Evolutionary conservation across 805 yeast species (phyloP), one percentile per base, ranked within the genome.

Genomic region (Pichia membranifaciens): DNA sequence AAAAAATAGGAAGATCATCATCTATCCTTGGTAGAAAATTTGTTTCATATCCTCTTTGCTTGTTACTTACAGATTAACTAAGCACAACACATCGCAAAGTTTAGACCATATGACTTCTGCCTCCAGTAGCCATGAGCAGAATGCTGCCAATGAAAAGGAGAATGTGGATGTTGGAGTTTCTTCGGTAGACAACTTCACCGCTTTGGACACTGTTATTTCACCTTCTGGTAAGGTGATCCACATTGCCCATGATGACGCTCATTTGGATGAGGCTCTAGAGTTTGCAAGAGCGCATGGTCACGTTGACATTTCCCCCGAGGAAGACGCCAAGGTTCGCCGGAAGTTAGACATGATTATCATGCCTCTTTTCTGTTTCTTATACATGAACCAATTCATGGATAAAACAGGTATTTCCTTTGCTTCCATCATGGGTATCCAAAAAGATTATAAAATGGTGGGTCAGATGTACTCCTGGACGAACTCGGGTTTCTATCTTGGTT

Each of bases 381-480:
- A 62, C 44, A 61, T 62, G 50, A 47, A 54, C 10, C 65, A 62
- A 45, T 50, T 59, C 9, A 51, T 73, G 60, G 78, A 74, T 54
- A 74, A 74, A 51, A 61, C 63, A 18, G 63, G 73, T 17, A 61
- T 67, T 21, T 59, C 71, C 13, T 71, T 69, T 52, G 78, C 78
- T 4, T 71, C 77, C 5, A 63, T 75, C 38, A 67, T 72, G 54
- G 78, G 77, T 12, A 51, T 75, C 31, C 62, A 64, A 43, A 53
- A 54, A 6, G 77, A 73, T 55, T 62, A 61, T 25, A 47, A 67
- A 23, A 62, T 75, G 59, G 51, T 51, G n/a, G 76, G 79, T n/a
- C 65, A 66, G 45, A 64, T 70, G 57, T 73, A 76, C 56, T 62
- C 78, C 42, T 76, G 84, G 81, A 35, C 62, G 33, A 59, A 69